A percentile compares a stretch with the other conserved stretches of the same genome.
Conservation (phyloP, 176 grass and related monocot genomes). For the bread wheat (Triticum aestivum) region IWGSC_CS_RefSeq_v2.1 NC_057812.1:133910418-133910917, state of each 20-base stretch:
- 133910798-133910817: background rate
- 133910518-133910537: too few species aligned
- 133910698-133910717: too few species aligned
- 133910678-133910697: background rate
- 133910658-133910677: background rate
- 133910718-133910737: background rate
- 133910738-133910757: background rate
- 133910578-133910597: too few species aligned
- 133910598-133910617: too few species aligned
- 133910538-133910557: too few species aligned
- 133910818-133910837: too few species aligned
- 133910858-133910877: constrained; percentile 1
- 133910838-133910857: too few species aligned
- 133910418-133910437: too few species aligned
- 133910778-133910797: background rate
- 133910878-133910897: background rate
- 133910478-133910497: too few species aligned
- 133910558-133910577: too few species aligned
- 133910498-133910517: too few species aligned
- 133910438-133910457: too few species aligned
- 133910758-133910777: background rate
- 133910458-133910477: background rate
- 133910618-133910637: background rate
- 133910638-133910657: background rate
- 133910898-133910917: constrained; percentile 35